These are phyloP conservation scores for Trametes sp. DNA, from an alignment of 1,284 basidiomycete genomes.

Conservation along the genomic window DNA sequence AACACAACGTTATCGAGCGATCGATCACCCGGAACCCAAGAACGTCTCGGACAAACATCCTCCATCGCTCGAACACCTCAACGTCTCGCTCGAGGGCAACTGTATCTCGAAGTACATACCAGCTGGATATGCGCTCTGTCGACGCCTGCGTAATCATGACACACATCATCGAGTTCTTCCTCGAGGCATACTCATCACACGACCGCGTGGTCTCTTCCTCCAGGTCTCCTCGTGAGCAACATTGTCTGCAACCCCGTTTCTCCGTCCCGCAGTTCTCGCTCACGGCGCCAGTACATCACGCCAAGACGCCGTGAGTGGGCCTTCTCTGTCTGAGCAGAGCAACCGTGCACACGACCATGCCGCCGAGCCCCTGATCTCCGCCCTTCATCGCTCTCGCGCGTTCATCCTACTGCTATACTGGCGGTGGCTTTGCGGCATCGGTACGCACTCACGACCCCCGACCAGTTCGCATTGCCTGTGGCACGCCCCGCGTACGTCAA, in stretches of 20 bases:
- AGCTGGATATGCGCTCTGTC: background rate
- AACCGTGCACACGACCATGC: background rate
- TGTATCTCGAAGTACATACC: background rate
- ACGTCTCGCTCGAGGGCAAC: background rate
- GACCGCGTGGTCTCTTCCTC: background rate
- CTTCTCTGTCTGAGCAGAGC: background rate
- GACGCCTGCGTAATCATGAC: background rate
- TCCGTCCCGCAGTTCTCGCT: background rate
- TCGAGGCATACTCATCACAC: background rate
- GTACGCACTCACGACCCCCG: background rate
- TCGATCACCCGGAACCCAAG: slow-evolving; percentile 9
- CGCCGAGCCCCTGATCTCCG: background rate
- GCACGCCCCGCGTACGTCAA: background rate
- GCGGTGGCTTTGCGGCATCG: no score
- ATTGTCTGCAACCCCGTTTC: background rate
- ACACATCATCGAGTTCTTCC: background rate
- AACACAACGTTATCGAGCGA: slow-evolving; percentile 18
- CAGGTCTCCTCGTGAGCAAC: background rate
- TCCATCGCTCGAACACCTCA: background rate
- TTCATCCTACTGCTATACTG: background rate
- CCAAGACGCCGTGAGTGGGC: background rate
- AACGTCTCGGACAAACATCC: background rate
- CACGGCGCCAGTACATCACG: background rate
- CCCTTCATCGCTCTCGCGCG: background rate
- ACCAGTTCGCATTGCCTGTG: background rate